These are phyloP conservation scores for Lactarius pseudohatsudake DNA, from an alignment of 768 basidiomycete species.

Conservation along the genomic window DNA sequence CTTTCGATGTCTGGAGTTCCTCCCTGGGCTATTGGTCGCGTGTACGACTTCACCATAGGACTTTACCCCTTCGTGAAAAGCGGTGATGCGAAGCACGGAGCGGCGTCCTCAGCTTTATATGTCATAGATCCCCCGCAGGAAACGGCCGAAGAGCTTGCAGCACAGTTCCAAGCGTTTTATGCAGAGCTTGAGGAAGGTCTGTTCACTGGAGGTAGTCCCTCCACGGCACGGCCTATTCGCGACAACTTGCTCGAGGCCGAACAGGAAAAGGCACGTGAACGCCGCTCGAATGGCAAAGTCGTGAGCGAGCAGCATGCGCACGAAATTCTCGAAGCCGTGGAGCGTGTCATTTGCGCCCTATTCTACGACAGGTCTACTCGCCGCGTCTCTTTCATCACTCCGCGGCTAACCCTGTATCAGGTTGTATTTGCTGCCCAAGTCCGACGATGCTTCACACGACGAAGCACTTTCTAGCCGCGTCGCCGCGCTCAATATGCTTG, in stretches of 20 bases:
- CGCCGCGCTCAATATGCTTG: slow-evolving; percentile 88
- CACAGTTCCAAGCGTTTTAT: slow-evolving; percentile 73
- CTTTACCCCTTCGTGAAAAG: slow-evolving; percentile 58
- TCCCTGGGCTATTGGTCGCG: slow-evolving; percentile 60
- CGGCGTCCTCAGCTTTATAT: slow-evolving; percentile 32
- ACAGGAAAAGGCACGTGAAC: slow-evolving; percentile 24
- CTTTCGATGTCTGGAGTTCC: slow-evolving; percentile 44
- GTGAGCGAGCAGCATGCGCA: slow-evolving; percentile 42
- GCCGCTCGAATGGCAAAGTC: slow-evolving; percentile 32
- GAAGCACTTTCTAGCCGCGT: slow-evolving; percentile 86
- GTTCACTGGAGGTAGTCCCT: slow-evolving; percentile 42
- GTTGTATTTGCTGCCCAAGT: slow-evolving; percentile 70
- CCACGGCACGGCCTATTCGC: slow-evolving; percentile 30
- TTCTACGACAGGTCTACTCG: slow-evolving; percentile 79
- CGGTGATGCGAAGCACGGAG: slow-evolving; percentile 13
- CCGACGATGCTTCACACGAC: slow-evolving; percentile 85
- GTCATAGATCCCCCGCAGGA: slow-evolving; percentile 47
- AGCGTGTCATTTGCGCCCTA: slow-evolving; percentile 63
- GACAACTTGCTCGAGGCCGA: slow-evolving; percentile 29
- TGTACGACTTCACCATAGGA: slow-evolving; percentile 52
- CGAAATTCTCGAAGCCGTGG: slow-evolving; percentile 69
- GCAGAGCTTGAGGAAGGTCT: slow-evolving; percentile 63
- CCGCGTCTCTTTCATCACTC: not conserved
- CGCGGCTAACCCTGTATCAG: slow-evolving; percentile 41
- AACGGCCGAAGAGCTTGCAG: slow-evolving; percentile 50